Percentiles rank a stretch among this genome's conserved stretches.
Evolutionary conservation across 352 stramenopile species (phyloP).

Genomic region (Globisporangium nunn): DNA sequence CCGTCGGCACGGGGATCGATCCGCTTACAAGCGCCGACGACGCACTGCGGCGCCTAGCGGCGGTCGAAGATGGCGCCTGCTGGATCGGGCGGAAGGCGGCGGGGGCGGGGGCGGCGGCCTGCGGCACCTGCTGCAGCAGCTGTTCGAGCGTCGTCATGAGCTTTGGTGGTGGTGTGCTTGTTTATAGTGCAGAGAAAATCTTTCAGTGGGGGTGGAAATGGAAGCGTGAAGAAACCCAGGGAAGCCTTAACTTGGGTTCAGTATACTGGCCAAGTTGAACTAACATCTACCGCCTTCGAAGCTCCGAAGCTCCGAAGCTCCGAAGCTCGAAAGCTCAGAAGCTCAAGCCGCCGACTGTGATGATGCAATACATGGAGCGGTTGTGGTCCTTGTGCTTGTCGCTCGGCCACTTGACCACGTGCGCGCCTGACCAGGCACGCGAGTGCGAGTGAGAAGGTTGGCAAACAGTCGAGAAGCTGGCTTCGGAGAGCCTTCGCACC

Average conservation of each 20-base stretch:
- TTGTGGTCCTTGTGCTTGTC: constrained; percentile 89
- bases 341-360: constrained; percentile 79
- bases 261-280: neutral
- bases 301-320: constrained; percentile 42
- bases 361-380: constrained; percentile 85
- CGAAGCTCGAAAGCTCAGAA: constrained; percentile 32
- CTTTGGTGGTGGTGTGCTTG: neutral
- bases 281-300: neutral
- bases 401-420: constrained; percentile 85
- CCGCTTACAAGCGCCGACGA: constrained; percentile 9
- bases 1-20: constrained; percentile 15
- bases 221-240: neutral
- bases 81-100: neutral
- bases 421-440: constrained; percentile 29
- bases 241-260: neutral
- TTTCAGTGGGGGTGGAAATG: neutral
- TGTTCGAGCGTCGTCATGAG: constrained; percentile 16
- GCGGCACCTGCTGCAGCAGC: constrained; percentile 9
- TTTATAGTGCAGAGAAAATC: neutral
- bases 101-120: neutral
- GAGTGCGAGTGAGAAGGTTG: neutral
- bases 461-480: too few relatives aligned
- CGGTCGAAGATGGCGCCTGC: neutral
- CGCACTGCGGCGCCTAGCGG: constrained; percentile 1
- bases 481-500: constrained; percentile 22